Evolutionary conservation across 31 red algal genomes (phyloP), one percentile per base, ranked within the genome.

Genomic region (Porphyra umbilicalis): DNA sequence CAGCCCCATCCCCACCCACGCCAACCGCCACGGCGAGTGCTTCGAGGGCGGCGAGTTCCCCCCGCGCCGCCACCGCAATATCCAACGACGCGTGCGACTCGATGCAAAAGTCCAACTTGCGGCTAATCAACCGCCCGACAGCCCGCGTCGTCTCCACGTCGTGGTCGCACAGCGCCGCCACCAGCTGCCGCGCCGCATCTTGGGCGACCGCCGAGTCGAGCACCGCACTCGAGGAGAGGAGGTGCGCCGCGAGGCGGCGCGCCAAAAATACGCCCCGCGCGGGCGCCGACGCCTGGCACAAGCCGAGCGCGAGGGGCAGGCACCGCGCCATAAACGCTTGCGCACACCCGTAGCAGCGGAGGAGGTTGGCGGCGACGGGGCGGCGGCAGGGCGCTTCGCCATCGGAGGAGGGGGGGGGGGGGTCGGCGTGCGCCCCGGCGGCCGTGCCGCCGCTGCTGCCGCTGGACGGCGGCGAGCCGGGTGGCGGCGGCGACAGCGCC

Each of bases 21-120:
- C 57, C 57, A 18, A 71, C 57, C 25, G 57, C 57, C 30, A n/a
- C 57, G 6, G 57, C 57, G 20, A 71, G 57, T 16, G 93, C 68
- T 75, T 95, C 93, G 16, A 95, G 84, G 29, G 88, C 79, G 38
- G 71, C 78, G 79, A 95, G 90, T 39, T 95, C 93, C 36, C 90
- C 90, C 46, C 86, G 83, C 15, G 93, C 93, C 37, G 89, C 85
- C 13, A 89, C 83, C 34, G 90, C 88, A 6, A 89, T 80, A 42
- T 95, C 93, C 39, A 95, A 79, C 75, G 93, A 91, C 76, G 88
- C 88, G 77, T 79, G 91, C 6, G 87, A 95, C 14, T 95, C 88
- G 35, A 95, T 91, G 74, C 87, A 95, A 75, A 95, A 95, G 42
- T 83, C 88, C 68, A 95, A 86, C 79, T 95, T 95, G 20, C 78